phyloP scores from a whole-genome alignment of 2,329 filamentous ascomycete species.

The Paracamarosporium sp. region DNA sequence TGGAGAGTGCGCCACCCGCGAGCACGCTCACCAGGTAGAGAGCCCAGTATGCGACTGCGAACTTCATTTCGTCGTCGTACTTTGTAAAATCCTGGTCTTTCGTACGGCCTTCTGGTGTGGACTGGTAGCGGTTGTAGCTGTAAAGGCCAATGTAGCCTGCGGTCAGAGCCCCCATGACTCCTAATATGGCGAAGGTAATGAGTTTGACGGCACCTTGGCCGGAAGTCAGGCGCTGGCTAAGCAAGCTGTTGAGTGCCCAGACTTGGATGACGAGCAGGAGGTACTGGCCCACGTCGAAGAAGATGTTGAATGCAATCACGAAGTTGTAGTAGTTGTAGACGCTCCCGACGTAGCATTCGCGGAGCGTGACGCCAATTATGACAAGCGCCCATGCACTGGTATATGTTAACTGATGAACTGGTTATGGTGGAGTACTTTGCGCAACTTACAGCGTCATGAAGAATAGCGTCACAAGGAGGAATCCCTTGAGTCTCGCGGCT shows the following conservation, averaged over 20 bases:
- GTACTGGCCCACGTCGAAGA: conserved; percentile 26
- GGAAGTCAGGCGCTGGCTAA: conserved; percentile 26
- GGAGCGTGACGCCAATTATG: conserved; percentile 19
- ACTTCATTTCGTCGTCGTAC: not conserved
- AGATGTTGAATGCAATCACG: conserved; percentile 23
- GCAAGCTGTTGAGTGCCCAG: conserved; percentile 31
- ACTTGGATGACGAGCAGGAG: conserved; percentile 31
- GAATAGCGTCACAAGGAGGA: conserved; percentile 20
- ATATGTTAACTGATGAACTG: conserved; percentile 9
- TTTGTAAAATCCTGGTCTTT: not conserved
- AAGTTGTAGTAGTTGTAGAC: conserved; percentile 10
- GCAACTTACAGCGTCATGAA: conserved; percentile 27
- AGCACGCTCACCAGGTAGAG: conserved; percentile 29
- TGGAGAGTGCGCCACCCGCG: conserved; percentile 16
- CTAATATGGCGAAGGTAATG: conserved; percentile 17
- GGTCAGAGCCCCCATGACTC: conserved; percentile 28
- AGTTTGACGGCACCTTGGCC: conserved; percentile 16
- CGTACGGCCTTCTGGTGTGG: not conserved
- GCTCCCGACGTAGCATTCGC: conserved; percentile 13
- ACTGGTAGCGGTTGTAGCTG: conserved; percentile 20
- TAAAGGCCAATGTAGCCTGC: conserved; percentile 16
- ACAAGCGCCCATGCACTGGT: conserved; percentile 17
- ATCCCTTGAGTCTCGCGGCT: conserved; percentile 29
- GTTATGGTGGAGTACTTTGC: not conserved
- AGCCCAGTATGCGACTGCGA: conserved; percentile 18